Evolutionary conservation across 1,284 basidiomycete species (phyloP).

Genomic region (Gymnopus androsaceus): DNA sequence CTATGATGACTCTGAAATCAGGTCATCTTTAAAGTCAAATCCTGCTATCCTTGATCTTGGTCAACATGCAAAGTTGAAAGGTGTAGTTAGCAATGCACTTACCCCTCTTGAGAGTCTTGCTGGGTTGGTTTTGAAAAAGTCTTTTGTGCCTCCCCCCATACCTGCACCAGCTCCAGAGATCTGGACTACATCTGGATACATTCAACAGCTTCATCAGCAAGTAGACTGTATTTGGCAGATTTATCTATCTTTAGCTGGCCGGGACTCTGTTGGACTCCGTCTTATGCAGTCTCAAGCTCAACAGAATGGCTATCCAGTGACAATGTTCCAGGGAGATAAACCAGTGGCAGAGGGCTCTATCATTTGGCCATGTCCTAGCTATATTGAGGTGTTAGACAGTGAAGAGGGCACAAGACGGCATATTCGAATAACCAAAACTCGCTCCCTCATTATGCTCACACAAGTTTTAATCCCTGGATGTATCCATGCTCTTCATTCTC

Average conservation of each 20-base stretch:
- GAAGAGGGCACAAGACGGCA: not conserved
- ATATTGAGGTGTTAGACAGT: not conserved
- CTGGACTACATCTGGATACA: not conserved
- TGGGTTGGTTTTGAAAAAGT: not conserved
- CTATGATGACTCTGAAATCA: not conserved
- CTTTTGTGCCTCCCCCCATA: not conserved
- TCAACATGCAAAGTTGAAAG: not conserved
- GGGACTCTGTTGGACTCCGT: not conserved
- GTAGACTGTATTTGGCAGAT: constrained; percentile 1
- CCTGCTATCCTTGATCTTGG: not conserved
- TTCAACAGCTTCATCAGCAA: not conserved
- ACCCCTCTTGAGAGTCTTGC: not conserved
- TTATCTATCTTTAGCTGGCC: not conserved
- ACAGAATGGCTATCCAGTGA: not conserved
- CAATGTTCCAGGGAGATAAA: not conserved
- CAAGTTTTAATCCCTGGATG: constrained; percentile 4
- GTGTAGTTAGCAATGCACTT: not conserved
- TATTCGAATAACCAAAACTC: not conserved
- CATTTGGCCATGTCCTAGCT: not conserved
- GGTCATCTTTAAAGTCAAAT: not conserved
- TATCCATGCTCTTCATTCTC: not conserved
- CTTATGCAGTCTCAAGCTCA: not conserved
- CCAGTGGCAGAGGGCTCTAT: not conserved
- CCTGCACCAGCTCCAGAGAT: too few relatives aligned
- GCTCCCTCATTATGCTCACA: not conserved